phyloP scores from a whole-genome alignment of 805 yeast species.

The Kazachstania martiniae region DNA sequence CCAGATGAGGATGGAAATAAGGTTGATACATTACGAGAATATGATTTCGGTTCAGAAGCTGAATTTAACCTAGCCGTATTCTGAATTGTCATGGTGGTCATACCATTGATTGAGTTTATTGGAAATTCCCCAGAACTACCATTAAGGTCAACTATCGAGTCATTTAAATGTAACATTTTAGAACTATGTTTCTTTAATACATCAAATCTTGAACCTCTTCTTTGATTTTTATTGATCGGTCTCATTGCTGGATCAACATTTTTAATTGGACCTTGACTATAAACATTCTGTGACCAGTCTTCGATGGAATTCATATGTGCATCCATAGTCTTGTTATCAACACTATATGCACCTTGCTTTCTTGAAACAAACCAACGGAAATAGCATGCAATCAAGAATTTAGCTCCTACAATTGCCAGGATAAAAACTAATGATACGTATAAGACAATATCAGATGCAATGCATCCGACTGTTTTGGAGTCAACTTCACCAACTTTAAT shows the following conservation, averaged over 20 bases:
- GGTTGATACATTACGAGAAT: slow-evolving; percentile 5
- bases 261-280: slow-evolving; percentile 39
- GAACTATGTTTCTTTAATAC: slow-evolving; percentile 30
- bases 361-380: slow-evolving; percentile 77
- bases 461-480: slow-evolving; percentile 84
- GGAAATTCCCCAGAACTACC: not conserved
- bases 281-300: slow-evolving; percentile 69
- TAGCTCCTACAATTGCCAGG: slow-evolving; percentile 62
- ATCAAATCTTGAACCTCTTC: slow-evolving; percentile 20
- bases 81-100: slow-evolving; percentile 58
- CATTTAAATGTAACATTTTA: slow-evolving; percentile 17
- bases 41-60: not conserved
- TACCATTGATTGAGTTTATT: slow-evolving; percentile 10
- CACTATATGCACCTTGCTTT: slow-evolving; percentile 65
- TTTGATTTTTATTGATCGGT: slow-evolving; percentile 33
- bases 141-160: slow-evolving; percentile 8
- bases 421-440: slow-evolving; percentile 76
- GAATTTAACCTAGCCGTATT: slow-evolving; percentile 27
- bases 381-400: slow-evolving; percentile 79
- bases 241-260: slow-evolving; percentile 42
- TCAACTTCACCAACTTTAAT: slow-evolving; percentile 85
- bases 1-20: slow-evolving; percentile 7
- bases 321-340: slow-evolving; percentile 49
- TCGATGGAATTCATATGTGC: slow-evolving; percentile 62
- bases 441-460: slow-evolving; percentile 79